Conservation (phyloP, 305 asterid species). For the Rubia balearica region DNA sequence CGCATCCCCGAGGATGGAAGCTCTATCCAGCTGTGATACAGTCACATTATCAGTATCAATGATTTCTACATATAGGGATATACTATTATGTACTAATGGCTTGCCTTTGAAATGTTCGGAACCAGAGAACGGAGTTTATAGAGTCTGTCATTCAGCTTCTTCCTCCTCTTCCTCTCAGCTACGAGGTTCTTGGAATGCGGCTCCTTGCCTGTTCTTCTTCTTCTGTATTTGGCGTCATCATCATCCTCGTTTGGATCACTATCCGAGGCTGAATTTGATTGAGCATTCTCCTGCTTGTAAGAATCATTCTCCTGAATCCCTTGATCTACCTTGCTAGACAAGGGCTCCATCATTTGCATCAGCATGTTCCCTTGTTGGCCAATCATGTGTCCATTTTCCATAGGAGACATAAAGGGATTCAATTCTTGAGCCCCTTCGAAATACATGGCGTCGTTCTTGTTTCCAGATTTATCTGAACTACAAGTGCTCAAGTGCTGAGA, state of each 20-base stretch:
- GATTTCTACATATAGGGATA: neutral
- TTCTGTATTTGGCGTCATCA: constrained; percentile 51
- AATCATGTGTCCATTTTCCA: constrained; percentile 26
- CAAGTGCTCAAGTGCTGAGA: constrained; percentile 26
- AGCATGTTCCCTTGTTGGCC: constrained; percentile 25
- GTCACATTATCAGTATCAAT: neutral
- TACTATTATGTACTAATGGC: neutral
- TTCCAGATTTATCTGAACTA: constrained; percentile 24
- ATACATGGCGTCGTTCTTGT: constrained; percentile 28
- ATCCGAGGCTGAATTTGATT: constrained; percentile 35
- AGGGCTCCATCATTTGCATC: constrained; percentile 32
- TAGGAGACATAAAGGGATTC: constrained; percentile 17
- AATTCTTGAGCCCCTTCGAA: constrained; percentile 34
- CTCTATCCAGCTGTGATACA: constrained; percentile 62
- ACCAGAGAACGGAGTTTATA: constrained; percentile 78
- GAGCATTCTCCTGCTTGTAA: constrained; percentile 28
- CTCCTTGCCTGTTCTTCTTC: constrained; percentile 65
- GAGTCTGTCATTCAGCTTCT: constrained; percentile 85
- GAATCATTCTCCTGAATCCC: constrained; percentile 30
- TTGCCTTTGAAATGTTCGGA: constrained; percentile 89
- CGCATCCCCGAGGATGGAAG: constrained; percentile 90
- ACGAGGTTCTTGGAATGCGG: constrained; percentile 68
- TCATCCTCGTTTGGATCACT: constrained; percentile 62
- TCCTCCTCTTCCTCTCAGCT: constrained; percentile 91
- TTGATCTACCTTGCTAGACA: constrained; percentile 32